These are phyloP conservation scores for Trichoderma hamatum DNA, from an alignment of 2,329 filamentous ascomycete species.

Conservation along the genomic window DNA sequence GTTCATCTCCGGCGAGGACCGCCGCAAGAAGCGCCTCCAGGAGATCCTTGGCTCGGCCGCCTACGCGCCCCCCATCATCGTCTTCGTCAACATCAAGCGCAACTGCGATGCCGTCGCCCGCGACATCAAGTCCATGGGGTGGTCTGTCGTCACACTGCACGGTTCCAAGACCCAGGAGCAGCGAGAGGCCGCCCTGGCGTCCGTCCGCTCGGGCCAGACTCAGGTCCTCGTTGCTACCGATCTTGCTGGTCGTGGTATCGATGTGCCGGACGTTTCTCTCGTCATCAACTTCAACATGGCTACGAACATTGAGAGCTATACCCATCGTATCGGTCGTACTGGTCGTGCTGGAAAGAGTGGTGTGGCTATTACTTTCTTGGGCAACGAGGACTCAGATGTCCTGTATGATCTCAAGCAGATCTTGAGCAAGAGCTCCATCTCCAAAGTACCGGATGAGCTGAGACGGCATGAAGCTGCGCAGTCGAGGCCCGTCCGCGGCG, in stretches of 20 bases:
- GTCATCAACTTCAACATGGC: constrained; percentile 99
- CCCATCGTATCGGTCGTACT: constrained; percentile 93
- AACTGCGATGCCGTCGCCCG: constrained; percentile 95
- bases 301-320: constrained; percentile 88
- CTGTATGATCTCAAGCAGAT: constrained; percentile 97
- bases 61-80: constrained; percentile 89
- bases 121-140: constrained; percentile 93
- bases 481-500: constrained; percentile 64
- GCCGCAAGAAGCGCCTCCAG: constrained; percentile 91
- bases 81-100: constrained; percentile 99
- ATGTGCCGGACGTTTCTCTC: constrained; percentile 89
- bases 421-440: constrained; percentile 85
- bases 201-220: constrained; percentile 77
- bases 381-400: constrained; percentile 84
- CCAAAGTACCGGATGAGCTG: constrained; percentile 87
- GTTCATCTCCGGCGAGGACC: constrained; percentile 87
- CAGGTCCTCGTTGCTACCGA: constrained; percentile 95
- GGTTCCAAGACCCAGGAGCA: constrained; percentile 97
- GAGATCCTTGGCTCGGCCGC: constrained; percentile 82
- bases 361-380: constrained; percentile 94
- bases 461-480: constrained; percentile 89
- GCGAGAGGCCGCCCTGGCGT: constrained; percentile 86
- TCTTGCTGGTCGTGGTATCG: constrained; percentile 94
- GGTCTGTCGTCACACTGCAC: constrained; percentile 86
- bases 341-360: constrained; percentile 96